Conservation (phyloP, 306 rosid genomes). For the Begonia fuchsioides region DNA sequence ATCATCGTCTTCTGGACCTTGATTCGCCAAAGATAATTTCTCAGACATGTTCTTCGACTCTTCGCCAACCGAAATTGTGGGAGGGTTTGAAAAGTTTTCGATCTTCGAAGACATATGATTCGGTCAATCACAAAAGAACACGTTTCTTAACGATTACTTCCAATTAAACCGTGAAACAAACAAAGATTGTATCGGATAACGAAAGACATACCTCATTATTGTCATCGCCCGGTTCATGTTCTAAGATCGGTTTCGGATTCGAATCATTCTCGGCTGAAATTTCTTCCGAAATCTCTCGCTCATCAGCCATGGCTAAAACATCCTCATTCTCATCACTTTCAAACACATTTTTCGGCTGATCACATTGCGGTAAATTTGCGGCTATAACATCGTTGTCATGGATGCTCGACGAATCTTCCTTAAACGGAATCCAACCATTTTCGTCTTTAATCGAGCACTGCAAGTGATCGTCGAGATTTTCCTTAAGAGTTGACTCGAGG, state of each 20-base stretch:
- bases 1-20: too few relatives aligned
- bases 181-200: too few relatives aligned
- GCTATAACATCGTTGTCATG: slow-evolving; percentile 6
- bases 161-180: not conserved
- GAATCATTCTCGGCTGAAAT: not conserved
- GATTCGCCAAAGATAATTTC: too few relatives aligned
- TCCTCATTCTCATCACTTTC: slow-evolving; percentile 13
- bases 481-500: slow-evolving; percentile 25
- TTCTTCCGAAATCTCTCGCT: not conserved
- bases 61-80: slow-evolving; percentile 8
- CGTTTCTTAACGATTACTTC: not conserved
- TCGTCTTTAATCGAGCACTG: not conserved
- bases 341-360: slow-evolving; percentile 44
- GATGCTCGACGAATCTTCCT: not conserved
- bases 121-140: not conserved
- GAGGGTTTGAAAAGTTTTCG: not conserved
- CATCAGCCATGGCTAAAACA: not conserved
- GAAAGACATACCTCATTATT: slow-evolving; percentile 46
- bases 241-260: not conserved
- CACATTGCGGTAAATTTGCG: slow-evolving; percentile 31
- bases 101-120: not conserved
- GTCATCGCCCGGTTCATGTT: not conserved
- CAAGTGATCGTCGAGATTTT: slow-evolving; percentile 7
- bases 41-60: slow-evolving; percentile 6
- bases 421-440: slow-evolving; percentile 1